Percentiles rank a stretch among this genome's conserved stretches.
Evolutionary conservation across 768 basidiomycete genomes (phyloP).

Genomic region (Boletus huronensis): DNA sequence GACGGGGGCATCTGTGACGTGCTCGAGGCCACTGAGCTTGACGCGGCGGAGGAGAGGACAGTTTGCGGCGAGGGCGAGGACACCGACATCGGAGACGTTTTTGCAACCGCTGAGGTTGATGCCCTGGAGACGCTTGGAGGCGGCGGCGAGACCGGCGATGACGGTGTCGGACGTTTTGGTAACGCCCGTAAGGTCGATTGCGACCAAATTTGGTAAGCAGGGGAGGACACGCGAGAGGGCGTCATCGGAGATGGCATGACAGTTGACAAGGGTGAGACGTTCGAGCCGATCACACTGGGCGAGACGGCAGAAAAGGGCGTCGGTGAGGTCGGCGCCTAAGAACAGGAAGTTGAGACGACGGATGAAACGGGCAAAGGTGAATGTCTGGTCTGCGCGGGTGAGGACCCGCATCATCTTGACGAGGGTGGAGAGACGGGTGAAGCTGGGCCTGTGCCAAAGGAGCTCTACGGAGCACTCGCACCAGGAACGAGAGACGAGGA

Average conservation of each 20-base stretch:
- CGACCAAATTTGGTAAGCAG: constrained; percentile 71
- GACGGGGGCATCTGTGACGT: constrained; percentile 74
- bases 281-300: constrained; percentile 77
- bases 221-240: constrained; percentile 64
- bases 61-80: constrained; percentile 69
- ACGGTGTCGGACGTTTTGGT: constrained; percentile 65
- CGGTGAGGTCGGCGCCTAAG: constrained; percentile 64
- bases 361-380: constrained; percentile 85
- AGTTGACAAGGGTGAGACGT: constrained; percentile 83
- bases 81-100: constrained; percentile 70
- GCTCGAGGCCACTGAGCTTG: constrained; percentile 77
- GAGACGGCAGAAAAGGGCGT: constrained; percentile 70
- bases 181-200: constrained; percentile 81
- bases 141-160: constrained; percentile 63
- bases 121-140: constrained; percentile 79
- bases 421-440: constrained; percentile 66
- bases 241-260: constrained; percentile 61
- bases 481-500: constrained; percentile 88
- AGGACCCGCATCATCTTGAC: constrained; percentile 77
- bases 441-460: constrained; percentile 87
- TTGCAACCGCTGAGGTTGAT: constrained; percentile 87
- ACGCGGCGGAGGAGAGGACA: constrained; percentile 83
- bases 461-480: constrained; percentile 95
- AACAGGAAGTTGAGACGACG: constrained; percentile 87
- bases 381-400: constrained; percentile 61